Base-by-base conservation (phyloP, 78 protist genomes). In the Chrysochromulina parva region DNA sequence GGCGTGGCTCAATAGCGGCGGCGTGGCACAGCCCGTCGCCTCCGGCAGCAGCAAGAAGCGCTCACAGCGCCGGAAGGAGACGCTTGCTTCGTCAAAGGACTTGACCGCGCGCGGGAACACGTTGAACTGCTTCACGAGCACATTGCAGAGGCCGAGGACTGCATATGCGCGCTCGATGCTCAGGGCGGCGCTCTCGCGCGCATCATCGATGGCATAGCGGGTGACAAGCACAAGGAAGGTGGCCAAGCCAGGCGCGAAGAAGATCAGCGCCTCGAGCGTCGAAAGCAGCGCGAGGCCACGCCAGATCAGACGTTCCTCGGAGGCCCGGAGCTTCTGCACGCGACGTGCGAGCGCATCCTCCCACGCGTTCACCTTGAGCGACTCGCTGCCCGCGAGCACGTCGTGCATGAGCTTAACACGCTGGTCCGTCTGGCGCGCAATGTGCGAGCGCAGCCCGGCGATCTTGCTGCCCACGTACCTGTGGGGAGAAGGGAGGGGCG, bases 321-420 rank as follows among this genome's bases (percentile, higher is more conserved):
- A 7, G 26, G 16, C 90, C 38, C 90, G 90, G 26, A 86, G 90
- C 50, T 13, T 53, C 58, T n/a, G 90, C 69, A 86, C 14, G 24
- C 90, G 90, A 55, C 19, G 11, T 0, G 1, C 22, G 54, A 65
- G 4, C 57, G 84, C 48, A n/a, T 0, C 58, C 66, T 94, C 94
- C 95, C 94, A 93, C 54, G 88, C 92, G 84, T 54, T 50, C 47
- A 94, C 26, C 93, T 94, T 94, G 90, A 93, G 52, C n/a, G 76
- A 52, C 26, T 22, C 16, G 84, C 90, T 87, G 48, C 90, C 82
- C 26, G 54, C 69, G 62, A 94, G 90, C 22, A 95, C 91, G 66
- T 93, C 95, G 59, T 92, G 67, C 69, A 94, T 81, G 54, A 28
- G 6, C 76, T 80, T 62, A 24, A 87, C 80, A 48, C 90, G 90